Evolutionary conservation across 2,329 filamentous ascomycete genomes (phyloP).

Genomic region (Paraconiothyrium sp.): DNA sequence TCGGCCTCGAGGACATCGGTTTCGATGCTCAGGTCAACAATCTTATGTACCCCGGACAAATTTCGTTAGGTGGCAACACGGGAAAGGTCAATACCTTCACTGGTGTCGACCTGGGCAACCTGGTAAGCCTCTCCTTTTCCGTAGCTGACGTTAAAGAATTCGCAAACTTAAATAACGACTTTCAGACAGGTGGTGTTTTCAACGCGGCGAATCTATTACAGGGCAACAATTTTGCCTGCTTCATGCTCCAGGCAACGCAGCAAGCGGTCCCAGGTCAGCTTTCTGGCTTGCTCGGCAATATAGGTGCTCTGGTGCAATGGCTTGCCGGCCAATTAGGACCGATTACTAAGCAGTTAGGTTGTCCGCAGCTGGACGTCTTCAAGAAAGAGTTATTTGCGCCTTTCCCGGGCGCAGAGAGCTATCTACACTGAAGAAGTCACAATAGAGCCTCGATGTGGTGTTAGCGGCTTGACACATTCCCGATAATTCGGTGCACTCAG

Average conservation of each 20-base stretch:
- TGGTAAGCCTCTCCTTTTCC: background rate
- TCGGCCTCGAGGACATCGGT: background rate
- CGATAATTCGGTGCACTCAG: no score
- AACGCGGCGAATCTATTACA: background rate
- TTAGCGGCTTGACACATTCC: no score
- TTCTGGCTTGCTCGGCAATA: background rate
- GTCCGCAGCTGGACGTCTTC: no score
- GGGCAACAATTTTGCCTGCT: conserved; percentile 4
- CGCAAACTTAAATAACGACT: no score
- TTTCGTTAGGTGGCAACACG: background rate
- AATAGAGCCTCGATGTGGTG: no score
- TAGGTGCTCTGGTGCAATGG: background rate
- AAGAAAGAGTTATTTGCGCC: no score
- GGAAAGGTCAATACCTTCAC: background rate
- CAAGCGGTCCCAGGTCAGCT: conserved; percentile 2
- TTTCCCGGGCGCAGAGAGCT: no score
- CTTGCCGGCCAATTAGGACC: no score
- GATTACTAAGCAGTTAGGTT: no score
- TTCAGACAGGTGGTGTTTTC: background rate
- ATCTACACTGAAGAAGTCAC: no score
- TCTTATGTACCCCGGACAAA: background rate
- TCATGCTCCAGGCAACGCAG: background rate
- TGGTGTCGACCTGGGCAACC: background rate
- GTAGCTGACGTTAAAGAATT: no score
- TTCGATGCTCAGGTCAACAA: background rate